Evolutionary conservation across 805 yeast genomes (phyloP).

Genomic region (Hanseniaspora lachancei): DNA sequence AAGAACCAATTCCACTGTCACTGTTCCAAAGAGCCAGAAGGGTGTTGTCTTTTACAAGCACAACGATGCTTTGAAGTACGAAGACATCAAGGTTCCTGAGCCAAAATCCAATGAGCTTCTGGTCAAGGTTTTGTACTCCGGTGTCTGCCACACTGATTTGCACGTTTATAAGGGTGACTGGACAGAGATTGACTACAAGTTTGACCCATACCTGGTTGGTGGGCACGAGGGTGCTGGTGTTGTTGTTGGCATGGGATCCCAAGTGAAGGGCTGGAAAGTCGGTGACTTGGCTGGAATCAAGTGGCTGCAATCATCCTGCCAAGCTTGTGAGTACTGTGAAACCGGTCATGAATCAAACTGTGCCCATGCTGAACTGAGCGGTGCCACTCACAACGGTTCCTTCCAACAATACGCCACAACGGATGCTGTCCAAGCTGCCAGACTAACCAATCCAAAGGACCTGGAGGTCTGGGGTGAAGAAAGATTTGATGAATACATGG

Average conservation of each 20-base stretch:
- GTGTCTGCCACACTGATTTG: constrained; percentile 54
- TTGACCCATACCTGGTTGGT: constrained; percentile 41
- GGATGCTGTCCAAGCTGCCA: constrained; percentile 77
- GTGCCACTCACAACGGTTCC: constrained; percentile 53
- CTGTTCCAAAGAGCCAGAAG: constrained; percentile 38
- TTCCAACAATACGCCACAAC: constrained; percentile 85
- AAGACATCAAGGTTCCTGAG: constrained; percentile 43
- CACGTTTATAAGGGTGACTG: constrained; percentile 62
- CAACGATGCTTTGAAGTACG: constrained; percentile 37
- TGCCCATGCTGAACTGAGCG: constrained; percentile 37
- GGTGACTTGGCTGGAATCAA: constrained; percentile 54
- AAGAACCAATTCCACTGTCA: constrained; percentile 20
- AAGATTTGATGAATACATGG: constrained; percentile 21
- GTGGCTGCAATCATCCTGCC: constrained; percentile 54
- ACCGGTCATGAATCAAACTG: constrained; percentile 42
- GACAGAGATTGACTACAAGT: constrained; percentile 40
- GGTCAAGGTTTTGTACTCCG: constrained; percentile 48
- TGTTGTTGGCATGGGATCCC: constrained; percentile 46
- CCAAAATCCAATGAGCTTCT: constrained; percentile 47
- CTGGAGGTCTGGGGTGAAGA: constrained; percentile 22
- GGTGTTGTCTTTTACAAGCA: constrained; percentile 39
- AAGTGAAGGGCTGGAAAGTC: constrained; percentile 41
- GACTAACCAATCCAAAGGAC: constrained; percentile 57
- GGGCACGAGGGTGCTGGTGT: constrained; percentile 62
- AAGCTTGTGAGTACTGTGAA: constrained; percentile 47